Base-by-base conservation (phyloP, 2,329 filamentous ascomycete genomes). In the Fusarium phyllophilum region DNA sequence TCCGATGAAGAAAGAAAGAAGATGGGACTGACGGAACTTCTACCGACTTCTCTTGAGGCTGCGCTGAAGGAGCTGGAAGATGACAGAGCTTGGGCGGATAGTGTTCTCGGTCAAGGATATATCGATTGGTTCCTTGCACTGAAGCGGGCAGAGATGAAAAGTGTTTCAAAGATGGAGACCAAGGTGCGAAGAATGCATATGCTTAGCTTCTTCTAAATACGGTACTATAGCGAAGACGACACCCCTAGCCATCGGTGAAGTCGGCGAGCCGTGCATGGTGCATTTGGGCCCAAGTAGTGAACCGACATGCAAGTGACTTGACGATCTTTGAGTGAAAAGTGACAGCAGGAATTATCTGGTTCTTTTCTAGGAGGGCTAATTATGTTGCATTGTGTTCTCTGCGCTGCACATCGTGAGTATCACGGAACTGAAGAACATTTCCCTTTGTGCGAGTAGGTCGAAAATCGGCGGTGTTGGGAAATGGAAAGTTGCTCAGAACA, bases 71-170 rank as follows among this genome's bases (percentile, higher is more conserved):
- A 62, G 18, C 48, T 68, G 0, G 66, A 68, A 15, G 26, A 13
- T 22, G 64, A 68, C 22, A 29, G 22, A 22, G 22, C 26, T 6
- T 68, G 66, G 66, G 64, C 48, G 0, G 36, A 15, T 8, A 13
- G 8, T 3, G 36, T 52, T 17, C 14, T 68, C 1, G 66, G 66
- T 1, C 18, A n/a, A 4, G 55, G 38, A 3, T 68, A 68, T 33
- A 15, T 68, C 24, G 66, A 68, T 8, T 68, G 66, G 66, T 68
- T 68, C 13, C 22, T 68, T 29, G n/a, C 42, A 1, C 9, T 68
- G 2, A 68, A 68, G 20, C 67, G 17, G 8, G 42, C 36, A 22
- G 64, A 68, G 38, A 55, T 68, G 29, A 22, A 55, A 9, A 54
- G 36, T 7, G 1, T 63, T 33, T 48, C 26, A 1, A 46, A 55